Evolutionary conservation across 2,329 filamentous ascomycete genomes (phyloP), one percentile per base, ranked within the genome.

Genomic region (Pleochaeta shiraiana): DNA sequence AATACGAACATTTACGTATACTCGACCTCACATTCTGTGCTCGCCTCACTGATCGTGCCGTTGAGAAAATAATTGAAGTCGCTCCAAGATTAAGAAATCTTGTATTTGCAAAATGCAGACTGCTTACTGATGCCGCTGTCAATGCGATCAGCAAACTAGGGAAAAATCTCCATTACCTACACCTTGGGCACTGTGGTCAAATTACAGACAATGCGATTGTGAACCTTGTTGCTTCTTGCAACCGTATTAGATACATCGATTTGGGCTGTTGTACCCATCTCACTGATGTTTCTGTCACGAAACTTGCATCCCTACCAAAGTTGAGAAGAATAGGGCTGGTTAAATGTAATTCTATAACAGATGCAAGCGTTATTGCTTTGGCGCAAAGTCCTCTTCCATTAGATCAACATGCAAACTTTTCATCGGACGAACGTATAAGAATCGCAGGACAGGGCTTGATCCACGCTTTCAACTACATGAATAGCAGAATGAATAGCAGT

Each of bases 121-220:
- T 91, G 71, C 88, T 98, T 71, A 97, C 93, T 1, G 92, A 98
- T 75, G 81, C 83, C 59, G 86, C 92, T 9, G 90, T 98, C 9
- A 79, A 87, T 69, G 86, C 91, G 65, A 97, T 98, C 68, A 86
- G 90, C 65, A 86, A 83, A 70, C 80, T 98, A 3, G 90, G 91
- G 67, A 97, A 96, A 78, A 98, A 97, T 70, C 77, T 98, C 64
- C 93, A 98, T 74, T 97, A 95, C 73, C 86, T 98, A 63, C 93
- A 98, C 72, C 80, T 98, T 1, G 93, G 93, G 11, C 93, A 98
- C 74, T 98, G 93, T 74, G 83, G 83, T 31, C 84, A 91, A 59
- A 91, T 98, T 71, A 96, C 92, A 0, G 93, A 98, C 72, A 80
- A 84, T 39, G 91, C 90, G 0, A 90, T 98, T 21, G 87, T 88